These are phyloP conservation scores for Vaccinium darrowii DNA, from an alignment of 148 eudicot genomes.

Conservation along the genomic window DNA sequence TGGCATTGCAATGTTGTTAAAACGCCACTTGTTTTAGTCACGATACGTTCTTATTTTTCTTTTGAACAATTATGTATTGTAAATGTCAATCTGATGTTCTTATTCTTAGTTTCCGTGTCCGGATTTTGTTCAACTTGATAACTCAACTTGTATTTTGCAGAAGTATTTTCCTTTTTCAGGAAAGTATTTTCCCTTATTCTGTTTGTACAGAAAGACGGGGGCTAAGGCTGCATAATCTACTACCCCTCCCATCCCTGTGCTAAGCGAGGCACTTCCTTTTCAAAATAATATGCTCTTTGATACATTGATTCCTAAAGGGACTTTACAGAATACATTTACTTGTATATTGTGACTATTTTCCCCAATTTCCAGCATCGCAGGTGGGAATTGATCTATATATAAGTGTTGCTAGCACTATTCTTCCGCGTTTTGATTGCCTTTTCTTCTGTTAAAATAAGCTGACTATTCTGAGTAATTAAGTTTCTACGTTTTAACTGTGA, in stretches of 20 bases:
- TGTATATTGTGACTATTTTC: neutral
- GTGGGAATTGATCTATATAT: neutral
- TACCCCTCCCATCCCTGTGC: neutral
- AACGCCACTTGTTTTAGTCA: neutral
- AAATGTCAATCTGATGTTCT: neutral
- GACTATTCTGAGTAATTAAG: no score
- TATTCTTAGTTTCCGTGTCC: neutral
- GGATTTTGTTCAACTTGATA: neutral
- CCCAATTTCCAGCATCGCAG: neutral
- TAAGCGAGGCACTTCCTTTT: neutral
- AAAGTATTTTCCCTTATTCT: neutral
- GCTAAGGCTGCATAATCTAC: neutral
- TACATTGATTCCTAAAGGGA: neutral
- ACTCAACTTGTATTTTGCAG: neutral
- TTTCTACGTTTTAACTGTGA: no score
- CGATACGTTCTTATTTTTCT: neutral
- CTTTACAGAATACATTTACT: neutral
- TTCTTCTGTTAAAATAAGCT: neutral
- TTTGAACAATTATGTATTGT: neutral
- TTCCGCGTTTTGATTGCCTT: neutral
- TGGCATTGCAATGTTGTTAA: neutral
- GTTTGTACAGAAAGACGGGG: neutral
- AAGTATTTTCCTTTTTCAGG: neutral
- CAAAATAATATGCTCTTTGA: neutral
- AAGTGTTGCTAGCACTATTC: neutral